phyloP scores from a whole-genome alignment of 371 early-diverging fungal genomes.

The Thermomucor indicae-seudaticae region DNA sequence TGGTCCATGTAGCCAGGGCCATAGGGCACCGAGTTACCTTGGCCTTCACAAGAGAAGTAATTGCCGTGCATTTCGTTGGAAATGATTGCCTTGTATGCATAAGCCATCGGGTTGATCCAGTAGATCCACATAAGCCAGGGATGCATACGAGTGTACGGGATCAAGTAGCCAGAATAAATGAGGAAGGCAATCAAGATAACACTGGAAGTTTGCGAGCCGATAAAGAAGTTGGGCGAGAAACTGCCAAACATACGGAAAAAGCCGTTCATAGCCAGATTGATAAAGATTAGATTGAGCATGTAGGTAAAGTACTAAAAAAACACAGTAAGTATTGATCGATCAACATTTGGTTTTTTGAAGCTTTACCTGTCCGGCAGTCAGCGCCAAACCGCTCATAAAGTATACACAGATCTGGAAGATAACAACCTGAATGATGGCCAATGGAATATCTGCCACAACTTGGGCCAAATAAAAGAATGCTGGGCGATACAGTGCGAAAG shows the following conservation, averaged over 20 bases:
- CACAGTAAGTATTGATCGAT: background rate
- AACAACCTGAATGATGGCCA: constrained; percentile 42
- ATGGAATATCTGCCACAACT: constrained; percentile 40
- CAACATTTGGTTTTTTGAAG: too few species aligned
- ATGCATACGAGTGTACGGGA: constrained; percentile 56
- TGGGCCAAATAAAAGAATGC: constrained; percentile 59
- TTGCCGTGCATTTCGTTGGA: constrained; percentile 61
- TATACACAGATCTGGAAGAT: constrained; percentile 45
- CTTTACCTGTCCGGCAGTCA: constrained; percentile 48
- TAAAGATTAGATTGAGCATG: constrained; percentile 34
- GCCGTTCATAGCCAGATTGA: constrained; percentile 54
- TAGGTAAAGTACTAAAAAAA: constrained; percentile 47
- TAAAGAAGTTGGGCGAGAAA: constrained; percentile 51
- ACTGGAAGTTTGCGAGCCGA: constrained; percentile 53
- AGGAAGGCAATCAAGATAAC: constrained; percentile 48
- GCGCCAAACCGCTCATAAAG: constrained; percentile 54
- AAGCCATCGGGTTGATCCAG: constrained; percentile 68
- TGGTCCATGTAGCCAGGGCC: constrained; percentile 39
- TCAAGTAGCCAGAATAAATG: constrained; percentile 62
- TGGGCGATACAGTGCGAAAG: constrained; percentile 62
- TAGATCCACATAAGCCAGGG: constrained; percentile 72
- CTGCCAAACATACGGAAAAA: constrained; percentile 62
- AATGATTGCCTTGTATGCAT: constrained; percentile 61
- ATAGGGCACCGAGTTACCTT: constrained; percentile 31
- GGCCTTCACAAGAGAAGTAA: constrained; percentile 31